Evolutionary conservation across 164 flowering plant genomes (phyloP), one percentile per base, ranked within the genome.

Genomic region (Malania oleifera): DNA sequence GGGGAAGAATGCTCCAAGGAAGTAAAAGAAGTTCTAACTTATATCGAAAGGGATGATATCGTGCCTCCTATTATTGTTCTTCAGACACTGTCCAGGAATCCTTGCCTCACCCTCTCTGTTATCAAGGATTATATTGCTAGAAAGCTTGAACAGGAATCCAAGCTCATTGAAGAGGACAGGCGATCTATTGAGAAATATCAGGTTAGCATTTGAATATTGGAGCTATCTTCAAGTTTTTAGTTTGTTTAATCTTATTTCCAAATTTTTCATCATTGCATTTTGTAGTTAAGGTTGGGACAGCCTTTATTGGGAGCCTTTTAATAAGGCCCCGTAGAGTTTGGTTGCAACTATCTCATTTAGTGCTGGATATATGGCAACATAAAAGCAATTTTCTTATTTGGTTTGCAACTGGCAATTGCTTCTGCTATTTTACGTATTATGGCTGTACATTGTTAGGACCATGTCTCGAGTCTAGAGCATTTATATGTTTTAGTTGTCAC

Each of bases 1-100:
- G 97, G 97, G 54, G 99, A 95, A 82, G 99, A 95, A 69, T 95
- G 99, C 74, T 81, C 97, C 55, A 85, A 81, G 66, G 99, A 91
- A 82, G 99, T 95, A 37, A 88, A 82, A 75, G 95, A 95, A 75
- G 87, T 91, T 29, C 67, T 91, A 71, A 81, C 87, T 54, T 91
- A 86, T 63, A 82, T 95, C 49, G 99, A 95, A 61, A 83, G 93
- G 75, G 93, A 95, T 83, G 96, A 95, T 60, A 88, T 95, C 56
- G 70, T 95, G 75, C 95, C 96, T 59, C 99, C 99, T 24, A 85
- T 95, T 53, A 61, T 95, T 59, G 99, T 95, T 72, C 82, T 95
- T 51, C 96, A 91, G 65, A 84, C 85, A 0, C 73, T 95, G 22
- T 79, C 99, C 28, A 79, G 74, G 70, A 95, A 95, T 74, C 93